phyloP scores from a whole-genome alignment of 2,329 filamentous ascomycete species.

The Trichoderma atroviride region DNA sequence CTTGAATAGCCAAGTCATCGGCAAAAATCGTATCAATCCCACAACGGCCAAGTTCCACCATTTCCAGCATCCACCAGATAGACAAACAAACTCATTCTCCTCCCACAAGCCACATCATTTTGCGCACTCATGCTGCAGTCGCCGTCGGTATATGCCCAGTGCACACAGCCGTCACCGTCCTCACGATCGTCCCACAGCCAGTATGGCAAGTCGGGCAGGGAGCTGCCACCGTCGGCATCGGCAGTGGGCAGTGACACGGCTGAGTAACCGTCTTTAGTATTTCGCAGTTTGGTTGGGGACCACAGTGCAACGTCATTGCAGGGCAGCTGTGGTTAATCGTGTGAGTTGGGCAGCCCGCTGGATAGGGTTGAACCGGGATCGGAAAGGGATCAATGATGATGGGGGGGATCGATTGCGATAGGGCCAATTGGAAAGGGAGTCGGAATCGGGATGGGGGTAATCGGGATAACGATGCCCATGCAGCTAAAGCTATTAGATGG shows the following conservation, averaged over 20 bases:
- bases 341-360: neutral
- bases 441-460: neutral
- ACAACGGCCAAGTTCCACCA: neutral
- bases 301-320: neutral
- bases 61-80: neutral
- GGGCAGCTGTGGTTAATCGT: neutral
- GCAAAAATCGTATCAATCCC: neutral
- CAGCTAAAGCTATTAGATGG: neutral
- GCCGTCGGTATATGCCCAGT: neutral
- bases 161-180: neutral
- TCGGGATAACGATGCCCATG: neutral
- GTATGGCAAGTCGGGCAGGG: slow-evolving; percentile 6
- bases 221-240: neutral
- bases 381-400: neutral
- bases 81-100: neutral
- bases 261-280: neutral
- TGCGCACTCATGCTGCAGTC: neutral
- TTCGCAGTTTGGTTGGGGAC: neutral
- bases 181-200: neutral
- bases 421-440: neutral
- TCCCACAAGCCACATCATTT: neutral
- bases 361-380: neutral
- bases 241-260: neutral
- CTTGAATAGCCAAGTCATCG: neutral
- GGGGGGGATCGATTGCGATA: neutral